Conservation (phyloP, 2,329 filamentous ascomycete genomes). For the Aspergillus bombycis region DNA sequence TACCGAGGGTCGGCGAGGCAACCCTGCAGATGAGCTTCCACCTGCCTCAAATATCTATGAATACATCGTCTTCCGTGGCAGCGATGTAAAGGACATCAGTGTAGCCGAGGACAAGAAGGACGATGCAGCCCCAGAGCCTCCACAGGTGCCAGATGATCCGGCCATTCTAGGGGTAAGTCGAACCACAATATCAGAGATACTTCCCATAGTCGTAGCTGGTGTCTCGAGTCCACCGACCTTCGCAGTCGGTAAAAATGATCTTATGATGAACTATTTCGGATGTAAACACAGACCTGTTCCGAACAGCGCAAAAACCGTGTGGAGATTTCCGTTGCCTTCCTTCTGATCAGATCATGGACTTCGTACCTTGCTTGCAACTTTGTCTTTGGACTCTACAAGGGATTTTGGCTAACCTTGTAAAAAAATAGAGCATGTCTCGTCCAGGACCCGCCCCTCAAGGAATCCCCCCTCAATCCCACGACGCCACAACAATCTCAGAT, state of each 20-base stretch:
- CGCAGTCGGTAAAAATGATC: constrained; percentile 28
- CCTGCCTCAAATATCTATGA: constrained; percentile 90
- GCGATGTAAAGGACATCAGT: constrained; percentile 96
- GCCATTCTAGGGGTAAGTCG: constrained; percentile 94
- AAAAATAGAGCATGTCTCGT: constrained; percentile 46
- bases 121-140: constrained; percentile 73
- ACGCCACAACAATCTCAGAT: constrained; percentile 51
- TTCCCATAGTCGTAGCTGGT: neutral
- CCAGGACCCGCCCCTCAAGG: constrained; percentile 44
- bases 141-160: constrained; percentile 86
- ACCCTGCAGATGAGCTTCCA: constrained; percentile 78
- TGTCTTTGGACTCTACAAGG: constrained; percentile 6
- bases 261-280: constrained; percentile 90
- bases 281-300: constrained; percentile 84
- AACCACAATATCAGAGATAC: neutral
- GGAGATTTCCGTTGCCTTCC: constrained; percentile 99
- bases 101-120: constrained; percentile 80
- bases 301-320: constrained; percentile 87
- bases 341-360: constrained; percentile 71
- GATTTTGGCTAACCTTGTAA: constrained; percentile 24
- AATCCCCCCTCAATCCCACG: constrained; percentile 39
- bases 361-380: constrained; percentile 13
- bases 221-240: constrained; percentile 14
- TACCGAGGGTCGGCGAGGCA: constrained; percentile 83
- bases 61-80: constrained; percentile 97